A percentile compares a stretch with the other conserved stretches of the same genome.
Conservation (phyloP, 768 basidiomycete species). For the Paxillus ammoniavirescens region DNA sequence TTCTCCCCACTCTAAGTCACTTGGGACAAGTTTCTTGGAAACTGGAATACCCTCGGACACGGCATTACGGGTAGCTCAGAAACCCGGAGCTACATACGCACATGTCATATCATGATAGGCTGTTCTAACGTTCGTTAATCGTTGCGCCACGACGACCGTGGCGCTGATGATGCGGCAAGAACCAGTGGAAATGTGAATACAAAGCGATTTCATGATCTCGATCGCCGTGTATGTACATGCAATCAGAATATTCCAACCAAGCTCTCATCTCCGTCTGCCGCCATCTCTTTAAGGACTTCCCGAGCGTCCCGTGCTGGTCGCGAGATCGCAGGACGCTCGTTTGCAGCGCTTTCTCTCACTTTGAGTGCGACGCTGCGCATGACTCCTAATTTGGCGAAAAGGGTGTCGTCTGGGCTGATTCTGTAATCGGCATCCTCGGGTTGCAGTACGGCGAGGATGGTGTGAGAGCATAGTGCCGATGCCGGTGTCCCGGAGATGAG, state of each 20-base stretch:
- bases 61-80: not conserved
- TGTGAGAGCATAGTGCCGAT: constrained; percentile 58
- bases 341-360: constrained; percentile 63
- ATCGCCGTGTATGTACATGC: too few relatives aligned
- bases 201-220: not conserved
- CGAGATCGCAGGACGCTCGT: constrained; percentile 68
- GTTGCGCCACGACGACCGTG: not conserved
- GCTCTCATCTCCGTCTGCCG: constrained; percentile 20
- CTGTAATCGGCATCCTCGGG: constrained; percentile 39
- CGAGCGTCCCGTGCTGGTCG: constrained; percentile 82
- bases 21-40: not conserved
- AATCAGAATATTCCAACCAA: constrained; percentile 27
- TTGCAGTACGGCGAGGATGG: constrained; percentile 55
- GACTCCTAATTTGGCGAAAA: constrained; percentile 63
- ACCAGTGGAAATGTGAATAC: not conserved
- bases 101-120: not conserved
- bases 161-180: not conserved
- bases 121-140: not conserved
- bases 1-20: not conserved
- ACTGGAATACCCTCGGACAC: constrained; percentile 6
- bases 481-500: constrained; percentile 69
- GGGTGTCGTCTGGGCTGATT: constrained; percentile 33
- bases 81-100: not conserved
- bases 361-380: constrained; percentile 70
- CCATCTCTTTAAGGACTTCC: constrained; percentile 54